These are phyloP conservation scores for Candida ortonii DNA, from an alignment of 805 yeast genomes.

Conservation along the genomic window DNA sequence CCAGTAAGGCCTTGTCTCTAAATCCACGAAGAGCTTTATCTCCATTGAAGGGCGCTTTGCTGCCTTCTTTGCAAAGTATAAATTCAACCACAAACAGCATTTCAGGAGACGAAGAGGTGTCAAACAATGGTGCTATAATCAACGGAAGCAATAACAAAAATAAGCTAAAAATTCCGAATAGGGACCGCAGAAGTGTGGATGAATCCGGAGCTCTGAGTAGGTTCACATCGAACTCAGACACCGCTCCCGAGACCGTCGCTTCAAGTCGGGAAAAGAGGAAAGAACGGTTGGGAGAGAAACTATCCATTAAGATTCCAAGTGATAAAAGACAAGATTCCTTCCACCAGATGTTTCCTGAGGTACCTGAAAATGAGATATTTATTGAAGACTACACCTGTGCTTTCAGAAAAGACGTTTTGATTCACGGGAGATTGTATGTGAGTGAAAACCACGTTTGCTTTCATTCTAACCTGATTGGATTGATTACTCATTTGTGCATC, in stretches of 20 bases:
- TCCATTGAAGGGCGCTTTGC: constrained; percentile 15
- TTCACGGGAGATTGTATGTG: constrained; percentile 65
- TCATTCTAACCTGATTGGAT: constrained; percentile 65
- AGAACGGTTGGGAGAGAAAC: constrained; percentile 16
- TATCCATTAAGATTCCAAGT: constrained; percentile 36
- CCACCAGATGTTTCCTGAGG: constrained; percentile 54
- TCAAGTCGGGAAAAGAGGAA: constrained; percentile 7
- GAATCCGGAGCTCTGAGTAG: constrained; percentile 13
- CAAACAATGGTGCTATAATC: constrained; percentile 6
- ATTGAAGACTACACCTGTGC: constrained; percentile 67
- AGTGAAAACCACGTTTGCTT: constrained; percentile 56
- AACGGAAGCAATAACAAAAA: constrained; percentile 14
- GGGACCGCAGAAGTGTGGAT: constrained; percentile 9
- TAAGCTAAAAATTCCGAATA: constrained; percentile 12
- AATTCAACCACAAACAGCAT: constrained; percentile 13
- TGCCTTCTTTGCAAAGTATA: constrained; percentile 8
- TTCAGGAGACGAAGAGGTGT: constrained; percentile 14
- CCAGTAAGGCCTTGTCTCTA: constrained; percentile 2
- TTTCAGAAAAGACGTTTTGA: constrained; percentile 56
- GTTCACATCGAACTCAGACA: constrained; percentile 8
- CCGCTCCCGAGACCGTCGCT: constrained; percentile 3
- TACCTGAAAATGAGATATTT: constrained; percentile 50
- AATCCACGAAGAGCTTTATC: constrained; percentile 4
- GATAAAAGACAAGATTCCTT: constrained; percentile 58
- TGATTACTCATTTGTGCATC: constrained; percentile 57